Evolutionary conservation across 2,329 filamentous ascomycete genomes (phyloP), one percentile per base, ranked within the genome.

Genomic region (Graphiopsis chlorocephala): DNA sequence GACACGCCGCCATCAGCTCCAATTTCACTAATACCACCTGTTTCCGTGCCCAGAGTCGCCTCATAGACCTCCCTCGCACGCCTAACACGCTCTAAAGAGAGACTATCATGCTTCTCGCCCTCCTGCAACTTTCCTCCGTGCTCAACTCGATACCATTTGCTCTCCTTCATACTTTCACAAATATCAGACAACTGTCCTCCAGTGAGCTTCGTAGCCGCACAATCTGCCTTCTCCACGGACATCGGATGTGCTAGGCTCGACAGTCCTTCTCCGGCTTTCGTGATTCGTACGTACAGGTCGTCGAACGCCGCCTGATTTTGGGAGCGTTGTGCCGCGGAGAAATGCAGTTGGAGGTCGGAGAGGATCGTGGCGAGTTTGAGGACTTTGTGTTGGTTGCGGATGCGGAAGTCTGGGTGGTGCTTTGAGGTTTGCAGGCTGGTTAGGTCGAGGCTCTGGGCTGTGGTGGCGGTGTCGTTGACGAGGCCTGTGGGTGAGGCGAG

Each of bases 381-480:
- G 10, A 38, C 3, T 25, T 55, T 62, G 20, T 25, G n/a, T 11
- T 62, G 48, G 48, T 62, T 62, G 48, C 60, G 60, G 17, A 29
- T 25, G 25, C 23, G 31, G 60, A 62, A 62, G 48, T 53, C 33
- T 8, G 60, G 48, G 25, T 38, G 20, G 33, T 62, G 60, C 6
- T 55, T 53, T 1, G 48, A 55, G 25, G 48, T n/a, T 25, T 62
- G 33, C 4, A 62, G 17, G 60, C 12, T 29, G 47, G 33, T 29
- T n/a, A 29, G 23, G n/a, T 48, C 25, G 17, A 29, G 20, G 45
- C 8, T 50, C 8, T 28, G 26, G 8, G 45, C 5, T 12, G 58
- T 31, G 10, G 58, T 31, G 28, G 29, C 2, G n/a, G 12, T 38
- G 12, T 58, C 35, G 56, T 58, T 25, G 5, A 45, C 5, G 14